phyloP scores from a whole-genome alignment of 2,329 filamentous ascomycete species.

The Beauveria varroae region DNA sequence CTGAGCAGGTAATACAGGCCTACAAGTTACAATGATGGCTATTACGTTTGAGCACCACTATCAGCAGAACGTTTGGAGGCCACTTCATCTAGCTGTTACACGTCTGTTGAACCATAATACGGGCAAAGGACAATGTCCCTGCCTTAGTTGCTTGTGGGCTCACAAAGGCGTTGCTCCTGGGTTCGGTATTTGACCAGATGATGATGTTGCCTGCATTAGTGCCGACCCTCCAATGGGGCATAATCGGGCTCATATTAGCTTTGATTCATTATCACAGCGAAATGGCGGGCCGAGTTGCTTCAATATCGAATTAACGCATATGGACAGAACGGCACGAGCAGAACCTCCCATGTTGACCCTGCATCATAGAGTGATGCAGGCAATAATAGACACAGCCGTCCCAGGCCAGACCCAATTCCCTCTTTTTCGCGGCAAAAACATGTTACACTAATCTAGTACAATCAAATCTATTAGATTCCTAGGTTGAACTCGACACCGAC shows the following conservation, averaged over 20 bases:
- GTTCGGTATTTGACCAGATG: not conserved
- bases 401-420: slow-evolving; percentile 6
- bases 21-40: too few species aligned
- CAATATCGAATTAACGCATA: slow-evolving; percentile 6
- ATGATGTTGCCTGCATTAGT: not conserved
- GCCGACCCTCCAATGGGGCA: not conserved
- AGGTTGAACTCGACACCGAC: slow-evolving; percentile 93
- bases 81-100: too few species aligned
- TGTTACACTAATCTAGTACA: slow-evolving; percentile 14
- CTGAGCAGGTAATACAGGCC: too few species aligned
- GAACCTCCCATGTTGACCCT: not conserved
- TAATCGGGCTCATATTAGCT: not conserved
- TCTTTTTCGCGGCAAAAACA: slow-evolving; percentile 7
- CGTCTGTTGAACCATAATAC: too few species aligned
- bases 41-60: too few species aligned
- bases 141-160: too few species aligned
- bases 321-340: slow-evolving; percentile 2
- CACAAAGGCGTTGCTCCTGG: not conserved
- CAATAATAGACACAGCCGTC: slow-evolving; percentile 7
- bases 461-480: slow-evolving; percentile 62
- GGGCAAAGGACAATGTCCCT: too few species aligned
- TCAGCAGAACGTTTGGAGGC: rapidly evolving
- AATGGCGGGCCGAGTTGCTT: not conserved
- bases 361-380: slow-evolving; percentile 6
- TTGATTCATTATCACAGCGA: not conserved